phyloP scores from a whole-genome alignment of 2,329 filamentous ascomycete species.

The Rhexocercosporidium sp. region DNA sequence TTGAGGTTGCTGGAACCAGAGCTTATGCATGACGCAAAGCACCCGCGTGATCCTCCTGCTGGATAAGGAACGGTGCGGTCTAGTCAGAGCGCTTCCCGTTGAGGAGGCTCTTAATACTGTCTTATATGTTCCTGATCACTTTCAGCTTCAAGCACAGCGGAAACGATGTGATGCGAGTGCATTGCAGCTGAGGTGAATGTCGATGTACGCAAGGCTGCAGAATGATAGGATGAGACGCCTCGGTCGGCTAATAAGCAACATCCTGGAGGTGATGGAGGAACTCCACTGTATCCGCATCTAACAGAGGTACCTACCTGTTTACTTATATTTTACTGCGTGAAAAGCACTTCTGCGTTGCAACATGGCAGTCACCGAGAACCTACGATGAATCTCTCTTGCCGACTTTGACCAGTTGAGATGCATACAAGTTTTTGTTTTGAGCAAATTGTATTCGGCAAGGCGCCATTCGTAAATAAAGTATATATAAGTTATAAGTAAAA shows the following conservation, averaged over 20 bases:
- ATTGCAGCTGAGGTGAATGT: slow-evolving; percentile 2
- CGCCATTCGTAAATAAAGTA: slow-evolving; percentile 11
- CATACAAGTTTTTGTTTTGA: not conserved
- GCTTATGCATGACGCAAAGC: slow-evolving; percentile 9
- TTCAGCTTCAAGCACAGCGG: not conserved
- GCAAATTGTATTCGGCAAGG: slow-evolving; percentile 4
- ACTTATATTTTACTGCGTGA: too few relatives aligned
- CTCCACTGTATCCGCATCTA: not conserved
- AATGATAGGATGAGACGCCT: slow-evolving; percentile 1
- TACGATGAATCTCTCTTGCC: too few relatives aligned
- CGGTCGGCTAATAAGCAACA: not conserved
- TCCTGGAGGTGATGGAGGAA: not conserved
- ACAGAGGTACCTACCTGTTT: not conserved
- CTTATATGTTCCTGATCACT: not conserved
- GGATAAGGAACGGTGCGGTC: not conserved
- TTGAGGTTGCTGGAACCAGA: not conserved
- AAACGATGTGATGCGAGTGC: not conserved
- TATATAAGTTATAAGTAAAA: slow-evolving; percentile 3
- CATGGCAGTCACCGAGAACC: too few relatives aligned
- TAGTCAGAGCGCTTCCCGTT: not conserved
- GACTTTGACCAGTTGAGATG: not conserved
- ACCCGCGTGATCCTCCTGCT: not conserved
- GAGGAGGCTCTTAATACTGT: not conserved
- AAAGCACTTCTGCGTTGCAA: too few relatives aligned
- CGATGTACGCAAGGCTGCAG: slow-evolving; percentile 5